Conservation (phyloP, 768 basidiomycete genomes). For the Boletus vinaceobasis region DNA sequence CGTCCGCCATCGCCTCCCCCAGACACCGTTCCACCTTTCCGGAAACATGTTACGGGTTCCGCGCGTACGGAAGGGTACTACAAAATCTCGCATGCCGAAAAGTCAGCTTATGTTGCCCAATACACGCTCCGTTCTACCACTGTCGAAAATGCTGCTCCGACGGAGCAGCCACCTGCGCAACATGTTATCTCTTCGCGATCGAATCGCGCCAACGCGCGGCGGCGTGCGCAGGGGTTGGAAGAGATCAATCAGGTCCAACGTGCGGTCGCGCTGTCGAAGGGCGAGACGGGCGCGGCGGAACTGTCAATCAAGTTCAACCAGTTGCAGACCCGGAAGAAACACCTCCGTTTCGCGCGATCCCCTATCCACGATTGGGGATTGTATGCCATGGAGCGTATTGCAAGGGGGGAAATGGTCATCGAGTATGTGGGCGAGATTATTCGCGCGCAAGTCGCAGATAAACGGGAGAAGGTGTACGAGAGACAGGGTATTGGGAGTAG, state of each 20-base stretch:
- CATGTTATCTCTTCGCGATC: slow-evolving; percentile 76
- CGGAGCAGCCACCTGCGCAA: slow-evolving; percentile 44
- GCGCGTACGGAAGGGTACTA: slow-evolving; percentile 95
- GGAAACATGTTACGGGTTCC: slow-evolving; percentile 78
- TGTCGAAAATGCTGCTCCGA: slow-evolving; percentile 39
- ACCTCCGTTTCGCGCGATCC: slow-evolving; percentile 88
- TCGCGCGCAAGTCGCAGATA: slow-evolving; percentile 91
- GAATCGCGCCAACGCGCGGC: slow-evolving; percentile 88
- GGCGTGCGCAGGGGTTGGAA: slow-evolving; percentile 89
- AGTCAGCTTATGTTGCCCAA: slow-evolving; percentile 89
- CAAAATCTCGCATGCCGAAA: slow-evolving; percentile 89
- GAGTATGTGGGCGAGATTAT: slow-evolving; percentile 99
- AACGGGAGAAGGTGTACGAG: slow-evolving; percentile 95
- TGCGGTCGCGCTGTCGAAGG: slow-evolving; percentile 70
- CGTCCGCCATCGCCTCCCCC: slow-evolving; percentile 32
- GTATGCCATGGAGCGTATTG: slow-evolving; percentile 96
- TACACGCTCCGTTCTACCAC: slow-evolving; percentile 63
- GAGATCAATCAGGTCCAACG: slow-evolving; percentile 91
- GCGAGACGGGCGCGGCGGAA: slow-evolving; percentile 67
- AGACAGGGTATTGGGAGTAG: slow-evolving; percentile 96
- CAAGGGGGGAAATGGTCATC: slow-evolving; percentile 96
- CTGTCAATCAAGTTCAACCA: slow-evolving; percentile 97
- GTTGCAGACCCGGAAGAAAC: slow-evolving; percentile 96
- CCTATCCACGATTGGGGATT: slow-evolving; percentile 99
- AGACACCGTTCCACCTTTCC: slow-evolving; percentile 51